Conservation (phyloP, 129 eudicot genomes). For the Heracleum sosnowskyi region DNA sequence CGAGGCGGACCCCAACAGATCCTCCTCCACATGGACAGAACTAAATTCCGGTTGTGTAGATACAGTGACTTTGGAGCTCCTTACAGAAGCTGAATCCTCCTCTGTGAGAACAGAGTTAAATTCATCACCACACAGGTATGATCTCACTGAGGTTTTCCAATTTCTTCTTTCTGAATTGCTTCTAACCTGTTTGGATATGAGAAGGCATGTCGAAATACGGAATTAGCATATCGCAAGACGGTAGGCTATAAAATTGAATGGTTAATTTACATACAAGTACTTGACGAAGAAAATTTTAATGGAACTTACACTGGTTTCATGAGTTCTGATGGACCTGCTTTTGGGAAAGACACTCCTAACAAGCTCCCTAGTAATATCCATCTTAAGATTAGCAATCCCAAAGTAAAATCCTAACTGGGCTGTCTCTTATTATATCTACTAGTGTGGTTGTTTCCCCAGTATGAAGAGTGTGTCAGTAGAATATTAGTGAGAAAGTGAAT, state of each 20-base stretch:
- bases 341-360: slow-evolving; percentile 74
- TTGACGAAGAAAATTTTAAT: too few species aligned
- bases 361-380: slow-evolving; percentile 78
- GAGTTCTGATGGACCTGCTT: slow-evolving; percentile 32
- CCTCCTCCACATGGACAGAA: slow-evolving; percentile 24
- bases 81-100: slow-evolving; percentile 22
- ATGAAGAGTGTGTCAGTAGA: slow-evolving; percentile 3
- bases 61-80: slow-evolving; percentile 11
- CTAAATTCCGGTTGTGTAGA: slow-evolving; percentile 21
- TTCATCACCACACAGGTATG: slow-evolving; percentile 85
- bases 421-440: slow-evolving; percentile 19
- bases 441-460: slow-evolving; percentile 13
- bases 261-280: too few species aligned
- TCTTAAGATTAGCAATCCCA: slow-evolving; percentile 22
- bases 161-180: slow-evolving; percentile 38
- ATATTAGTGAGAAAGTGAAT: slow-evolving; percentile 9
- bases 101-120: slow-evolving; percentile 40
- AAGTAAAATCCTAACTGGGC: slow-evolving; percentile 14
- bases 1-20: too few species aligned
- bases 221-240: background rate
- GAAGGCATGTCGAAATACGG: background rate
- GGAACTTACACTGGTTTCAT: slow-evolving; percentile 37
- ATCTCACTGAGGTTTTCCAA: slow-evolving; percentile 67
- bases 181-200: slow-evolving; percentile 23
- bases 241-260: too few species aligned